phyloP scores from a whole-genome alignment of 1,139 yeast genomes.

The Diutina mesorugosa region DNA sequence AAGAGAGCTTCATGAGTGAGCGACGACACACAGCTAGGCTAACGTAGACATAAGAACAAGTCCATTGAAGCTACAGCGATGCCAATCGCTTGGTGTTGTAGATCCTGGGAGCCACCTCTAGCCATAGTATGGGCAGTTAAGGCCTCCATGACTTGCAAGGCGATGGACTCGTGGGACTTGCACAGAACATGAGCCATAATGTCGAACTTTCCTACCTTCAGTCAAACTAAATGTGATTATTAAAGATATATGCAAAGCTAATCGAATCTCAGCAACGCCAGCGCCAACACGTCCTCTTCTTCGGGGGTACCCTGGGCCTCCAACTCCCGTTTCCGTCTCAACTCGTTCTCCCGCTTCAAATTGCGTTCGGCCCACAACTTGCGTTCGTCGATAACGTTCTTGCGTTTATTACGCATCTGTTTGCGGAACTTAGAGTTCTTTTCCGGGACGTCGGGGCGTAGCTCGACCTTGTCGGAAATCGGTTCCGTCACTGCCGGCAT shows the following conservation, averaged over 20 bases:
- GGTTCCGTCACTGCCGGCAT: constrained; percentile 28
- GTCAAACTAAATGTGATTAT: too few species aligned
- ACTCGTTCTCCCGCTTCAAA: constrained; percentile 58
- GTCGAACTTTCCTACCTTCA: too few species aligned
- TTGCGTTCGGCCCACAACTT: constrained; percentile 71
- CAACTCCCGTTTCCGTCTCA: constrained; percentile 43
- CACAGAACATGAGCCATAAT: too few species aligned
- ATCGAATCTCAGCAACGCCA: constrained; percentile 44
- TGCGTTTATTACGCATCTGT: constrained; percentile 71
- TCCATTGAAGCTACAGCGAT: too few species aligned
- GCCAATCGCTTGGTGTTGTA: too few species aligned
- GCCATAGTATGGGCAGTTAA: too few species aligned
- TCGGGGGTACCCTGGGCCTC: constrained; percentile 39
- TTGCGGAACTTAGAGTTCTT: constrained; percentile 77
- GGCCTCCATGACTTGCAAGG: too few species aligned
- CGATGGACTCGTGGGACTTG: too few species aligned
- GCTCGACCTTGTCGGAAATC: constrained; percentile 24
- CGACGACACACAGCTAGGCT: too few species aligned
- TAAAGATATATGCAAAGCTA: constrained; percentile 1
- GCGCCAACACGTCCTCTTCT: constrained; percentile 38
- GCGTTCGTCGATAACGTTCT: constrained; percentile 82
- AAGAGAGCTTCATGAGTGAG: too few species aligned
- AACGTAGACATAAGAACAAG: too few species aligned
- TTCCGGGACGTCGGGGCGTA: constrained; percentile 56
- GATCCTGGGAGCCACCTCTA: too few species aligned